Conservation (phyloP, 2,329 filamentous ascomycete species). For the Talaromyces islandicus region DNA sequence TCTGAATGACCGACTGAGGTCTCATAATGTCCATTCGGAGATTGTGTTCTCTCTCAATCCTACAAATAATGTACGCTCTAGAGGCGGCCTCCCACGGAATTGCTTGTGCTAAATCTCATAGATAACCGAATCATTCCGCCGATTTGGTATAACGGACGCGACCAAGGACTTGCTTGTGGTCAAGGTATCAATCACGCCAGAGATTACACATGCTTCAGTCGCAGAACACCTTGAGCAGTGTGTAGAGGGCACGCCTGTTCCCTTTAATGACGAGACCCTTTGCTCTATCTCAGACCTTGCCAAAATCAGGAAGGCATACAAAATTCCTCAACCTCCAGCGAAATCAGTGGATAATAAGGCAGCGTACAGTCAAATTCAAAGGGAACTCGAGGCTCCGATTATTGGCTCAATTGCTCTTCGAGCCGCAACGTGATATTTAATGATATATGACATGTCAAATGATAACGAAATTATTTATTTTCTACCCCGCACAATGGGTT, state of each 20-base stretch:
- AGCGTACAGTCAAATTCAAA: conserved; percentile 18
- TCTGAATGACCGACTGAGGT: conserved; percentile 59
- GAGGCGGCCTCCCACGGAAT: neutral
- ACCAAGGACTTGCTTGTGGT: conserved; percentile 71
- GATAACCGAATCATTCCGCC: conserved; percentile 88
- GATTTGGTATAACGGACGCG: conserved; percentile 70
- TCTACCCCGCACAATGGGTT: neutral
- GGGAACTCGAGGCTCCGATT: conserved; percentile 58
- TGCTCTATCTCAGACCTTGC: conserved; percentile 55
- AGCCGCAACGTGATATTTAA: conserved; percentile 41
- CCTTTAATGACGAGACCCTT: conserved; percentile 61
- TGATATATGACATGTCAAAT: neutral
- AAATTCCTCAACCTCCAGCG: conserved; percentile 60
- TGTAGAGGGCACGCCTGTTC: conserved; percentile 56
- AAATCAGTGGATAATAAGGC: conserved; percentile 16
- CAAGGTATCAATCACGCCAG: conserved; percentile 60
- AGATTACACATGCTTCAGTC: conserved; percentile 43
- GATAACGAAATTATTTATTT: neutral
- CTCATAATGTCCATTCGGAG: conserved; percentile 83
- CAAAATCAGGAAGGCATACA: conserved; percentile 79
- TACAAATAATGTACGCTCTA: conserved; percentile 67
- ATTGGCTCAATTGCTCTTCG: conserved; percentile 74
- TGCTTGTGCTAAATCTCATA: neutral
- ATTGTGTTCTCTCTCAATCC: conserved; percentile 74
- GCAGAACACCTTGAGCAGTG: conserved; percentile 55